Evolutionary conservation across 1,284 basidiomycete genomes (phyloP), one percentile per base, ranked within the genome.

Genomic region (Flammula alnicola): DNA sequence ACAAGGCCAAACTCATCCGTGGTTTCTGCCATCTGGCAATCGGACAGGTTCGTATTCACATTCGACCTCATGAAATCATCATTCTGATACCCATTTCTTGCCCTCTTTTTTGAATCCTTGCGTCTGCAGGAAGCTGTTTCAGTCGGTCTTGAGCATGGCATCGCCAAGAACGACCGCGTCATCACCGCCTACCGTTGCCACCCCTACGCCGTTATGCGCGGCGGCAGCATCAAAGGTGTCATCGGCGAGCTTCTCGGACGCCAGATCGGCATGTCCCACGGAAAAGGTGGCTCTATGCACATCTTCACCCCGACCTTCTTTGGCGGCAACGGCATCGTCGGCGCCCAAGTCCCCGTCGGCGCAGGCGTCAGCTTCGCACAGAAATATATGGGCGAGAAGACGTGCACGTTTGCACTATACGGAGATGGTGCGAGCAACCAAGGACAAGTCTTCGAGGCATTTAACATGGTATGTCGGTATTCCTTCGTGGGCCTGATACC

Each of bases 371-470:
- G 95, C 2, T 93, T 98, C 62, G 95, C 96, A 0, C 92, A 95
- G 70, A 91, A 98, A 74, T 98, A 98, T 78, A 67, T 81, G 60
- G 88, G 85, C 52, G 80, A 89, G 63, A 83, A 88, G 62, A 78
- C 80, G 7, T 88, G 86, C 52, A 95, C 93, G 6, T 99, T 98
- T 69, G 86, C 94, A 31, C 76, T 99, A 71, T 99, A 99, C 70
- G 96, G 96, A 69, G 96, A 99, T 71, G 96, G 96, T 66, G 96
- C 96, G n/a, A 90, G 91, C 62, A 98, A 99, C 80, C 96, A 99
- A 77, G 96, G 96, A 25, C 96, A 99, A 72, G 95, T 98, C 46
- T 98, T 98, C 61, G 96, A 99, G 76, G 87, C 95, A 19, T 98
- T 86, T 80, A 99, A 99, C 81, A 99, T 99, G 95, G 90, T 88